These are phyloP conservation scores for Diaporthe vaccinii DNA, from an alignment of 2,329 filamentous ascomycete species.

Conservation along the genomic window DNA sequence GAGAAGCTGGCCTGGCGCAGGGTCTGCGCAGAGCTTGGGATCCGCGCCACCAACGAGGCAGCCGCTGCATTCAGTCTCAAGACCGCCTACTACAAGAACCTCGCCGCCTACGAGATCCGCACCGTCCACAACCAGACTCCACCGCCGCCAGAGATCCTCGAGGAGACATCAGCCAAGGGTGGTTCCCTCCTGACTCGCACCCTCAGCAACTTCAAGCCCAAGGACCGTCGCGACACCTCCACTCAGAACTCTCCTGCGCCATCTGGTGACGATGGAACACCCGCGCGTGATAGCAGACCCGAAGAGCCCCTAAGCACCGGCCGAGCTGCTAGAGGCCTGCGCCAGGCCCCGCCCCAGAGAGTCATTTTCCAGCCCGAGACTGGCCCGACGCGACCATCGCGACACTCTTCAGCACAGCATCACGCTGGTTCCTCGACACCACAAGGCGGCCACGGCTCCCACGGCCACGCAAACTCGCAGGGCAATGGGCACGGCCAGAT, in stretches of 20 bases:
- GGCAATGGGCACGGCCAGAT: constrained; percentile 36
- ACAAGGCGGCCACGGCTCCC: constrained; percentile 45
- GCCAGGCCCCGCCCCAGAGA: constrained; percentile 87
- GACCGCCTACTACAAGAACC: constrained; percentile 89
- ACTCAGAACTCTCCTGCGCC: constrained; percentile 70
- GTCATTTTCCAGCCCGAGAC: constrained; percentile 89
- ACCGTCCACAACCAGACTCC: constrained; percentile 84
- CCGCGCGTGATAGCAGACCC: constrained; percentile 65
- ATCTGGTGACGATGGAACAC: constrained; percentile 72
- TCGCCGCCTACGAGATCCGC: constrained; percentile 88
- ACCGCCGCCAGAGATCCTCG: constrained; percentile 88
- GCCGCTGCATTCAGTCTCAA: constrained; percentile 91
- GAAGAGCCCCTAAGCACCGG: constrained; percentile 66
- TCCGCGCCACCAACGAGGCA: constrained; percentile 80
- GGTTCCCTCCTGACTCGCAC: constrained; percentile 84
- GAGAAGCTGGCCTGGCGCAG: constrained; percentile 90
- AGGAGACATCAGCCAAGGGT: constrained; percentile 88
- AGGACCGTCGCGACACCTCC: constrained; percentile 62
- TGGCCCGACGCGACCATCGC: constrained; percentile 72
- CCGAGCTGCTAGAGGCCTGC: constrained; percentile 74
- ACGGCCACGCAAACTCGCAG: constrained; percentile 47
- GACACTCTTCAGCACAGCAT: constrained; percentile 67
- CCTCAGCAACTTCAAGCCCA: constrained; percentile 77
- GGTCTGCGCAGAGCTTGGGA: constrained; percentile 81
- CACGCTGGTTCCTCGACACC: constrained; percentile 47